Evolutionary conservation across 1,139 yeast species (phyloP).

Genomic region (Geotrichum siamense): DNA sequence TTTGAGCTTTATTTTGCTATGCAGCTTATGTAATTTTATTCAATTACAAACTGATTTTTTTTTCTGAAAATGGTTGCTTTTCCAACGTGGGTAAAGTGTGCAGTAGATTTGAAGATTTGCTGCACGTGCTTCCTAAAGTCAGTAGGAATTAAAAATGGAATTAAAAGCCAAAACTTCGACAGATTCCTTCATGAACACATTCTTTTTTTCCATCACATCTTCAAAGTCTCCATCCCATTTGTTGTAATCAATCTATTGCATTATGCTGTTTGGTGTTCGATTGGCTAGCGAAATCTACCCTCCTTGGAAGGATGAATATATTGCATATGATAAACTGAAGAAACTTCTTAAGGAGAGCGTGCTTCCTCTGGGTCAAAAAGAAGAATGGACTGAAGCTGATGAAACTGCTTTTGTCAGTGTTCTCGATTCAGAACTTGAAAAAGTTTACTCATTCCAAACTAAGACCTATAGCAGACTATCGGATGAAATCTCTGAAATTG

Average conservation of each 20-base stretch:
- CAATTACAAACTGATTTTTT: no score
- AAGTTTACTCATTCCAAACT: conserved; percentile 83
- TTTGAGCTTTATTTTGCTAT: no score
- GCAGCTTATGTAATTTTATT: no score
- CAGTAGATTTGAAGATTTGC: conserved; percentile 1
- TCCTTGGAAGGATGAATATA: conserved; percentile 84
- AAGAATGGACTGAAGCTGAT: conserved; percentile 66
- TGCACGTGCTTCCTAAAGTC: no score
- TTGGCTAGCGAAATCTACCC: conserved; percentile 72
- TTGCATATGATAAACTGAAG: conserved; percentile 72
- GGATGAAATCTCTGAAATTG: conserved; percentile 56
- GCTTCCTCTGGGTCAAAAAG: conserved; percentile 33
- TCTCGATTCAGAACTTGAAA: conserved; percentile 81
- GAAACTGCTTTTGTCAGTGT: conserved; percentile 74
- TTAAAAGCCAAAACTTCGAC: no score
- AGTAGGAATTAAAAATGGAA: no score
- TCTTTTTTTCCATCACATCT: neutral
- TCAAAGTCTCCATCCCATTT: neutral
- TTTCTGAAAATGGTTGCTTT: conserved; percentile 1
- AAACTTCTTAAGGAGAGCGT: conserved; percentile 75
- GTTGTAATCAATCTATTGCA: no score
- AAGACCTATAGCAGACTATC: conserved; percentile 63
- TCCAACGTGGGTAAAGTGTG: neutral
- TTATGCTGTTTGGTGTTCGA: conserved; percentile 81
- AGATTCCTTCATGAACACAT: neutral